A percentile compares a stretch with the other conserved stretches of the same genome.
Conservation (phyloP, 2,329 filamentous ascomycete species). For the Colletotrichum sp. region DNA sequence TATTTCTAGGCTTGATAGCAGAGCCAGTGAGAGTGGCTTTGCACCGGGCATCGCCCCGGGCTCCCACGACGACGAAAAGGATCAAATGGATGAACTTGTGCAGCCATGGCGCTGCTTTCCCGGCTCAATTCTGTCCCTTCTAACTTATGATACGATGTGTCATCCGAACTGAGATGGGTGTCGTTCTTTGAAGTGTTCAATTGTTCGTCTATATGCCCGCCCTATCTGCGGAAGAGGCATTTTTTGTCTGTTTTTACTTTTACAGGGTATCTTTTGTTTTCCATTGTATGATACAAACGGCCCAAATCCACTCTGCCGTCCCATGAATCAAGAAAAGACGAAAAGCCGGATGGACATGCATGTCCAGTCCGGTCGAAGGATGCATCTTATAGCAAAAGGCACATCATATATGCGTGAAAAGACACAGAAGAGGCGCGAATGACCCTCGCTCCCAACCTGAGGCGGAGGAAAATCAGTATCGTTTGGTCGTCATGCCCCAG, state of each 20-base stretch:
- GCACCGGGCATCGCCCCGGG: not conserved
- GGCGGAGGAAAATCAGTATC: not conserved
- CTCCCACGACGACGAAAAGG: conserved; percentile 12
- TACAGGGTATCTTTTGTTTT: conserved; percentile 13
- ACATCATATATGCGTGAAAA: not conserved
- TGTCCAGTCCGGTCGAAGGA: not conserved
- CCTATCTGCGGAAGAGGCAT: not conserved
- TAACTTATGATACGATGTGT: not conserved
- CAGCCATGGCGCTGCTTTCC: conserved; percentile 1
- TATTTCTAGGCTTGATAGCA: conserved; percentile 13
- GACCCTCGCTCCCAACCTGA: not conserved
- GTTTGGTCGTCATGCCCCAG: conserved; percentile 41
- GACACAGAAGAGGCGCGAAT: not conserved
- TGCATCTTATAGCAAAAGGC: not conserved
- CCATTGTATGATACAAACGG: not conserved
- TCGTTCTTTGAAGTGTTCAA: not conserved
- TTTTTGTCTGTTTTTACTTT: not conserved
- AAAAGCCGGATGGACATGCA: not conserved
- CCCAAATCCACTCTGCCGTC: not conserved
- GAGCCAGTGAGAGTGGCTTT: not conserved
- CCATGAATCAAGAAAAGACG: not conserved
- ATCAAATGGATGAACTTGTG: conserved; percentile 9
- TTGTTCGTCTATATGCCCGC: not conserved
- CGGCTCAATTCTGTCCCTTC: not conserved
- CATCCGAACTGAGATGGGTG: not conserved